These are phyloP conservation scores for Auriscalpium microsporum DNA, from an alignment of 768 basidiomycete genomes.

Conservation along the genomic window DNA sequence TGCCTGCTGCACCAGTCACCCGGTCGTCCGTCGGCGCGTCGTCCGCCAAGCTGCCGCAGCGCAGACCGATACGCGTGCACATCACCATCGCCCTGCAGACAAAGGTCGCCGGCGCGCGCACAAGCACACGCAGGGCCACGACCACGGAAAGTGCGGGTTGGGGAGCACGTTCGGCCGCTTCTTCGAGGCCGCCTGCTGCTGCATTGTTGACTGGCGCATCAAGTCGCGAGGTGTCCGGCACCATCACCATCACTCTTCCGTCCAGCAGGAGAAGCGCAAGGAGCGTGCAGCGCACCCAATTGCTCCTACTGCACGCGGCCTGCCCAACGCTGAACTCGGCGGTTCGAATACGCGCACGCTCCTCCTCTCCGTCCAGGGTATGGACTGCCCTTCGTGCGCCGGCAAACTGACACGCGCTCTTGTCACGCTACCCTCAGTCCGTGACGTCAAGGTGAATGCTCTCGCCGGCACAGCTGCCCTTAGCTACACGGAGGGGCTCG, in stretches of 20 bases:
- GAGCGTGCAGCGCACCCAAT: not conserved
- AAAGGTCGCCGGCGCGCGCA: not conserved
- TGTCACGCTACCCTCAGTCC: conserved; percentile 8
- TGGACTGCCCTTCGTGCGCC: conserved; percentile 12
- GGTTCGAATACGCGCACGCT: not conserved
- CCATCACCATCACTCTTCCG: not conserved
- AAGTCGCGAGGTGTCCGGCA: not conserved
- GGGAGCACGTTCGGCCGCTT: conserved; percentile 4
- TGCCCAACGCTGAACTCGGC: not conserved
- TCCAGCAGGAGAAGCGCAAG: not conserved
- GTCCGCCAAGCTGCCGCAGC: not conserved
- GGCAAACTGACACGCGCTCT: conserved; percentile 4
- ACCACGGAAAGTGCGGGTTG: not conserved
- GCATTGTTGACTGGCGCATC: conserved; percentile 7
- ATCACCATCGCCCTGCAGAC: not conserved
- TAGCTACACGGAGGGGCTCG: conserved; percentile 7
- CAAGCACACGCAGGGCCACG: not conserved
- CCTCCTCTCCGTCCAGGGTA: conserved; percentile 5
- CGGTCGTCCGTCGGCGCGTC: not conserved
- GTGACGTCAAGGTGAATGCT: conserved; percentile 8
- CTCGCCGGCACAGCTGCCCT: conserved; percentile 9
- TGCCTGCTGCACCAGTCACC: not conserved
- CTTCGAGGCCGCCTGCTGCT: conserved; percentile 8
- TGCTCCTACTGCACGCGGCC: not conserved
- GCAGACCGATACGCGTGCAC: not conserved